Conservation (phyloP, 352 stramenopile genomes). For the Pythium angustatum region DNA sequence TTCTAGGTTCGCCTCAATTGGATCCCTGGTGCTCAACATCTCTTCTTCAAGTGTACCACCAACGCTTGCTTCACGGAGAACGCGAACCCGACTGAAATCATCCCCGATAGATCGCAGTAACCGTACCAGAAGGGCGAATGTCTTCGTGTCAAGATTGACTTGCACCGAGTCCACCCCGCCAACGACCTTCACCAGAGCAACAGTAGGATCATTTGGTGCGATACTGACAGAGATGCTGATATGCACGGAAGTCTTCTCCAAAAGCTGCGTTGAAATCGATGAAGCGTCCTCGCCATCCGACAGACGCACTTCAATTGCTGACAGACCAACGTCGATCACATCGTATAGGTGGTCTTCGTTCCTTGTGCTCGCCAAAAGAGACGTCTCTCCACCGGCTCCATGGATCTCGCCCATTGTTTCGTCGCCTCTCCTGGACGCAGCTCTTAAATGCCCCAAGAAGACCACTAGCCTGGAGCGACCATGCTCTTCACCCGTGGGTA, state of each 20-base stretch:
- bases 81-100: slow-evolving; percentile 43
- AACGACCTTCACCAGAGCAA: slow-evolving; percentile 76
- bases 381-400: slow-evolving; percentile 2
- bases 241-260: slow-evolving; percentile 74
- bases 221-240: slow-evolving; percentile 82
- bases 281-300: slow-evolving; percentile 15
- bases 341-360: slow-evolving; percentile 61
- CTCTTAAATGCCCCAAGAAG: slow-evolving; percentile 76
- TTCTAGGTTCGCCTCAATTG: slow-evolving; percentile 12
- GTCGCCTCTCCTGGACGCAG: slow-evolving; percentile 49
- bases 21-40: background rate
- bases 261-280: slow-evolving; percentile 40
- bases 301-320: slow-evolving; percentile 76
- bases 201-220: slow-evolving; percentile 71
- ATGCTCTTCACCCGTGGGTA: background rate
- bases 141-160: slow-evolving; percentile 67
- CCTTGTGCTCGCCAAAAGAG: background rate
- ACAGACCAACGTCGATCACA: slow-evolving; percentile 74
- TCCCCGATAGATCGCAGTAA: slow-evolving; percentile 71
- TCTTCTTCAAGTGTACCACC: background rate
- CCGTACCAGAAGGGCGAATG: slow-evolving; percentile 57
- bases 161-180: slow-evolving; percentile 70
- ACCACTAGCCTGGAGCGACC: slow-evolving; percentile 48
- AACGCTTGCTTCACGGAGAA: background rate
- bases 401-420: slow-evolving; percentile 7